Evolutionary conservation across 441 rosid genomes (phyloP), one percentile per base, ranked within the genome.

Genomic region (Viola pubescens): DNA sequence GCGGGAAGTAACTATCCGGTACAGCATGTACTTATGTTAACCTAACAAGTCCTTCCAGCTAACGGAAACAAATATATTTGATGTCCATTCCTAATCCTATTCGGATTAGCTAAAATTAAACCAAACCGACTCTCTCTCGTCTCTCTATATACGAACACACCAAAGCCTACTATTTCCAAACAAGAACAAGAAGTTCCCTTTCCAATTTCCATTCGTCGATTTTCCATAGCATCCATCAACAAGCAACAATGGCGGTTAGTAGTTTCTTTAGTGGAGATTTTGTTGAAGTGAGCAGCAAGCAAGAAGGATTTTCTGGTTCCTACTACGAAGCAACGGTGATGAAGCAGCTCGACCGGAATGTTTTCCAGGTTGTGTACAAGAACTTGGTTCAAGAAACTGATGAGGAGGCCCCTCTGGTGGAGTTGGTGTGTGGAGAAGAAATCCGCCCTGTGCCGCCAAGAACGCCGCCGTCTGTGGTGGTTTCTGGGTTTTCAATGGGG

Each of bases 281-380:
- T 9, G 47, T 51, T 39, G 45, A 61, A 59, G 37, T 39, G 13
- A 37, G 46, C 7, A 49, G 52, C 52, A 9, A 59, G 8, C 16
- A 54, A 48, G 54, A 48, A 48, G 54, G 62, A 45, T 59, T 59
- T 39, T 7, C 9, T 39, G 54, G 62, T n/a, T 59, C 62, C 2
- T 9, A 48, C 46, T 59, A 48, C 19, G n/a, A 10, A 9, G 62
- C 54, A 39, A 38, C 54, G 3, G 37, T 59, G 50, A 19, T 56
- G n/a, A 26, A 56, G 12, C 5, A 43, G 4, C 62, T 59, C 2
- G 37, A 14, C 8, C 4, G 3, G 26, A 37, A 59, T n/a, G 3
- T 34, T 1, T 59, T 34, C 26, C 5, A 2, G 6, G 62, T 59
- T 12, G 12, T 2, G 46, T 48, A 38, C 44, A 37, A 37, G 45